Percentiles rank a stretch among this genome's conserved stretches.
phyloP scores from a whole-genome alignment of 2,329 filamentous ascomycete species.

The Cylindrodendrum hubeiense region DNA sequence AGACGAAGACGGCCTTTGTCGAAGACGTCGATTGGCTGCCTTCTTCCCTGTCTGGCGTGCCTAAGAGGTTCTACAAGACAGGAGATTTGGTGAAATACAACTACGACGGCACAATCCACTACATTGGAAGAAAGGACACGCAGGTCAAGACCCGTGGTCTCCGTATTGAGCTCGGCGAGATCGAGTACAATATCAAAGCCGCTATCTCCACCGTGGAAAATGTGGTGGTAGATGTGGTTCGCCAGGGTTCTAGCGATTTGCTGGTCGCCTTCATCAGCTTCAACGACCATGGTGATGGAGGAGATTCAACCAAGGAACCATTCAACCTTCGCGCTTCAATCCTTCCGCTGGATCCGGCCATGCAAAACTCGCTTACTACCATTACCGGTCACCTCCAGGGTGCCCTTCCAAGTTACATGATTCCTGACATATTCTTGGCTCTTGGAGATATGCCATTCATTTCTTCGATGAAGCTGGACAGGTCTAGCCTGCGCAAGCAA shows the following conservation, averaged over 20 bases:
- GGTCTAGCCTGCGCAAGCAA: conserved; percentile 11
- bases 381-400: conserved; percentile 25
- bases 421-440: conserved; percentile 28
- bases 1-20: conserved; percentile 44
- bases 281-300: neutral
- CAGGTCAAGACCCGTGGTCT: conserved; percentile 69
- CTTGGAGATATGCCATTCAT: conserved; percentile 7
- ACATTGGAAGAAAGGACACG: conserved; percentile 53
- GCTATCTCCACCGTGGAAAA: neutral
- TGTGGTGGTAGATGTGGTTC: conserved; percentile 4
- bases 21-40: neutral
- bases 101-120: conserved; percentile 51
- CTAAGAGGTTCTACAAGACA: conserved; percentile 36
- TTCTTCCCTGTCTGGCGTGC: conserved; percentile 38
- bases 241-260: neutral
- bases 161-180: conserved; percentile 41
- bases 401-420: conserved; percentile 32
- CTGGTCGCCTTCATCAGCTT: conserved; percentile 5
- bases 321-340: conserved; percentile 2
- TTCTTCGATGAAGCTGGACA: conserved; percentile 23
- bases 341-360: neutral
- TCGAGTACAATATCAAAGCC: conserved; percentile 23
- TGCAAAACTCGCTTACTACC: conserved; percentile 1
- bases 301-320: neutral
- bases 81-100: conserved; percentile 44